Evolutionary conservation across 2,329 filamentous ascomycete species (phyloP), one percentile per base, ranked within the genome.

Genomic region (Tolypocladium guangdongense): DNA sequence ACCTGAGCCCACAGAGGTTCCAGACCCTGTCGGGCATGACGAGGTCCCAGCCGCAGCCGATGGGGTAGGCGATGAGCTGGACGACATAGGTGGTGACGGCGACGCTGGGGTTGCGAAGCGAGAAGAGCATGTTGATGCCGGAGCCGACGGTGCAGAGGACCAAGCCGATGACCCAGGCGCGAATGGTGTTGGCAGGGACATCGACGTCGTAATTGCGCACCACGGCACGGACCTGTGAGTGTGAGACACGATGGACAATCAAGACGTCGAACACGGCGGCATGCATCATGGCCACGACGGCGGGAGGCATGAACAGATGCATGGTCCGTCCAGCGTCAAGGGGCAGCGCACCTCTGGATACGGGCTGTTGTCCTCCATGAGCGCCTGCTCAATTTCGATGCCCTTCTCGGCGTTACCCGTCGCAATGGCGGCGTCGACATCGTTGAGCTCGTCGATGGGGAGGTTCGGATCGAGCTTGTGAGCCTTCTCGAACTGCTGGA

Each of bases 391-490:
- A 58, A 84, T 75, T 55, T 77, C 74, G 50, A 78, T 67, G 52
- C 78, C 78, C 64, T 79, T 78, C 59, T 78, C 78, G 58, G 75
- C 71, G 65, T 82, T 78, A 55, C 75, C 73, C 2, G 74, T 75
- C 43, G 74, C 68, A 47, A 83, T 72, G 32, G 76, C 81, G 46
- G 78, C 73, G 55, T 84, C 80, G 56, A 86, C 74, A 65, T 82
- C 78, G 56, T 81, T 78, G 51, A 80, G 68, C 49, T 84, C 75
- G 56, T 83, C 80, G 55, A 83, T 71, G n/a, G 81, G 80, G 58
- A 86, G 65, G 61, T 86, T 85, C 39, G 82, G 81, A 57, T 86
- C 83, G 67, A 82, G 78, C 58, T 78, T 76, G 66, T 86, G 82
- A 56, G 78, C 74, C 60, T 77, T 76, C 62, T 82, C 78, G 62